phyloP scores from a whole-genome alignment of 2,329 filamentous ascomycete species.

The Fusarium humuli region DNA sequence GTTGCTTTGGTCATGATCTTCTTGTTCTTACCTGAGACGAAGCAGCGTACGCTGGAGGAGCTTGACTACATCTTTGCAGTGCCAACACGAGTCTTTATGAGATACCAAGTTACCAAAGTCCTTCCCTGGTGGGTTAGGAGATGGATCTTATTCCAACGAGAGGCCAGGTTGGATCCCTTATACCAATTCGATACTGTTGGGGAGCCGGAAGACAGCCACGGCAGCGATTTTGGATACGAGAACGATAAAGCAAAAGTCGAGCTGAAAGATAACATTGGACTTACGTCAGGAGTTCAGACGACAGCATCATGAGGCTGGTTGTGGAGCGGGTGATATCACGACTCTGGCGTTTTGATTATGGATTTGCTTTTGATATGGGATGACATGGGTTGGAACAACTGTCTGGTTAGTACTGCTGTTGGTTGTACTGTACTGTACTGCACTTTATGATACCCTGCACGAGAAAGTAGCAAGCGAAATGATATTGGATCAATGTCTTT shows the following conservation, averaged over 20 bases:
- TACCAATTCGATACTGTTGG: constrained; percentile 55
- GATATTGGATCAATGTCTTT: constrained; percentile 26
- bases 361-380: background rate
- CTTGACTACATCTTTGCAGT: constrained; percentile 72
- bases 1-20: constrained; percentile 68
- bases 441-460: constrained; percentile 45
- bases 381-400: constrained; percentile 28
- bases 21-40: constrained; percentile 69
- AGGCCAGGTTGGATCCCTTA: constrained; percentile 56
- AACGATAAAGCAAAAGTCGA: constrained; percentile 56
- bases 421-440: constrained; percentile 8
- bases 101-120: constrained; percentile 66
- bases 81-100: constrained; percentile 66
- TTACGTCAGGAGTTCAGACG: constrained; percentile 42
- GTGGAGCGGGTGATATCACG: constrained; percentile 12
- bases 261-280: constrained; percentile 53
- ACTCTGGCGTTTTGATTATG: constrained; percentile 29
- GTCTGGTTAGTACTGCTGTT: background rate
- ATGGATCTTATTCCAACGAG: constrained; percentile 64
- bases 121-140: constrained; percentile 72
- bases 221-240: constrained; percentile 49
- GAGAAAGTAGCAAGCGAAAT: constrained; percentile 39
- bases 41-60: constrained; percentile 65
- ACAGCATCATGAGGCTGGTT: constrained; percentile 10
- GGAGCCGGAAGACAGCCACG: constrained; percentile 49